Conservation (phyloP, 2,329 filamentous ascomycete species). For the Fusarium sp. region DNA sequence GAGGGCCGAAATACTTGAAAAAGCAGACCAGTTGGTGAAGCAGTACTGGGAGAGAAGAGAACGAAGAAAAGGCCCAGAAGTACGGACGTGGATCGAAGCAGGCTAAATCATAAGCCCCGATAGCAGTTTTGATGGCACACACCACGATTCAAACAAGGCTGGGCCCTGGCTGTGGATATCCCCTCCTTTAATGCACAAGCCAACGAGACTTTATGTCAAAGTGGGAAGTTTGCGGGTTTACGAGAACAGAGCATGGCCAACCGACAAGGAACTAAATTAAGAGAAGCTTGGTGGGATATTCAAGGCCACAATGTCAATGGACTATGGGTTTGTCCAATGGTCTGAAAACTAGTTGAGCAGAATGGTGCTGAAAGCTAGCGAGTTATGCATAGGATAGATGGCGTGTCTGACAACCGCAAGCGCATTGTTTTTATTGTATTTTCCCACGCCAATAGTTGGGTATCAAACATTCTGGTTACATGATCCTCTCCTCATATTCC, state of each 20-base stretch:
- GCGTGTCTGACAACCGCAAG: constrained; percentile 28
- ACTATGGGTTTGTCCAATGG: constrained; percentile 6
- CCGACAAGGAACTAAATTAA: constrained; percentile 4
- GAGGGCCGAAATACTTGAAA: background rate
- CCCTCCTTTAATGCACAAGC: constrained; percentile 4
- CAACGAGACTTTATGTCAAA: constrained; percentile 1
- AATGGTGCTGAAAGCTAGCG: constrained; percentile 36
- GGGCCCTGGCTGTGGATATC: constrained; percentile 38
- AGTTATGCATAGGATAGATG: constrained; percentile 21
- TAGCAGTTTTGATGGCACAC: constrained; percentile 16
- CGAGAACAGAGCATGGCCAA: constrained; percentile 7
- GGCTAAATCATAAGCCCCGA: constrained; percentile 12
- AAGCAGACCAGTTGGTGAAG: constrained; percentile 9
- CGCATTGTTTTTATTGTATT: constrained; percentile 42
- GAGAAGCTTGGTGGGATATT: background rate
- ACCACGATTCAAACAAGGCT: constrained; percentile 36
- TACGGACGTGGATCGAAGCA: constrained; percentile 11
- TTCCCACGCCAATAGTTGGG: constrained; percentile 42
- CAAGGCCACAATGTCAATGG: constrained; percentile 3
- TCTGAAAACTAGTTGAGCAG: constrained; percentile 23
- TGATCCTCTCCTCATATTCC: constrained; percentile 11
- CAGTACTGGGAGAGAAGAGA: background rate
- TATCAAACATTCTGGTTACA: constrained; percentile 42
- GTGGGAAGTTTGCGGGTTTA: background rate
- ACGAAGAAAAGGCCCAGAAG: constrained; percentile 1